Evolutionary conservation across 2,329 filamentous ascomycete species (phyloP), one percentile per base, ranked within the genome.

Genomic region (Emergomyces africanus): DNA sequence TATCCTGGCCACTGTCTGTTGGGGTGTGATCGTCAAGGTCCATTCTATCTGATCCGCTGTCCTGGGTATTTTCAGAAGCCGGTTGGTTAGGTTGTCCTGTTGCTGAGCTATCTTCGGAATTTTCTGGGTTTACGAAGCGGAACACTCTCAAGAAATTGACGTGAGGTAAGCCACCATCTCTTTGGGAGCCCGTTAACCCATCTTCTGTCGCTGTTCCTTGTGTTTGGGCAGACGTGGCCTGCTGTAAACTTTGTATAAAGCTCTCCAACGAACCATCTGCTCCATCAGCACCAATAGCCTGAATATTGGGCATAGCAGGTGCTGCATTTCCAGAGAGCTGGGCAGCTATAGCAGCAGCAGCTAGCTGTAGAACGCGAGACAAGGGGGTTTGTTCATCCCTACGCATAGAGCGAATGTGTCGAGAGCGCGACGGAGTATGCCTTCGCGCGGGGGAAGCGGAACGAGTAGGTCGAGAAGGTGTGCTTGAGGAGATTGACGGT

Each of bases 61-160:
- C 66, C 49, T 59, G 61, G 44, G 68, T 64, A 39, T 68, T 66
- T 41, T 66, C 65, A 35, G 65, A 64, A 59, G 67, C 56, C 61
- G 67, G 63, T 25, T 54, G 50, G 55, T 65, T 66, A 25, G 39
- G 23, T 48, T 61, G 63, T 51, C 65, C 37, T 4, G 62, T 57
- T n/a, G 63, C 64, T 4, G 68, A 50, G 37, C 63, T 63, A n/a
- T 50, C 50, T n/a, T 66, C 59, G 20, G 69, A 61, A 56, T 68
- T 64, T 30, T 75, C 73, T 9, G 79, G 76, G 58, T 83, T 81
- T 54, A 82, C 81, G 70, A 87, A 87, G 53, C 84, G 77, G 69
- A 87, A 87, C 71, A 87, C 85, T 59, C 84, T 77, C 70, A 87
- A 81, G 69, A 87, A 86, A 68, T 87, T 87, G 61, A 87, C 75